Evolutionary conservation across 352 stramenopile species (phyloP).

Genomic region (Phytophthora rubi): DNA sequence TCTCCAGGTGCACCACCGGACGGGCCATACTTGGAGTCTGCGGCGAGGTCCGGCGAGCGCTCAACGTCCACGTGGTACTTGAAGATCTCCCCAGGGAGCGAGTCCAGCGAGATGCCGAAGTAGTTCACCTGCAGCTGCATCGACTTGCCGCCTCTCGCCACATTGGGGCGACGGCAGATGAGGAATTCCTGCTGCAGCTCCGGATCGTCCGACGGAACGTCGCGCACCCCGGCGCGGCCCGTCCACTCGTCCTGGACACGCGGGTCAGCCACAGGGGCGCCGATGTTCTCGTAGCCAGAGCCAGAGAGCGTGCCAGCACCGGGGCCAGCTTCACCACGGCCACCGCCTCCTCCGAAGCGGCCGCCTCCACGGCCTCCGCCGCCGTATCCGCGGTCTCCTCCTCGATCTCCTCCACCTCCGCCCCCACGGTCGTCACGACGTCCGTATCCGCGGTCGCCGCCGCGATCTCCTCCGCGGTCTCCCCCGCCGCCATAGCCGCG

Average conservation of each 20-base stretch:
- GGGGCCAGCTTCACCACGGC: conserved; percentile 40
- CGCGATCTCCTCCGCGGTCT: conserved; percentile 24
- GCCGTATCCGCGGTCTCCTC: conserved; percentile 31
- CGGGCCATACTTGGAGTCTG: conserved; percentile 61
- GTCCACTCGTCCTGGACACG: conserved; percentile 60
- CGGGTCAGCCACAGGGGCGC: conserved; percentile 54
- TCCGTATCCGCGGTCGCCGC: conserved; percentile 21
- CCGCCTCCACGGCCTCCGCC: conserved; percentile 39
- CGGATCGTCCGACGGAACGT: conserved; percentile 51
- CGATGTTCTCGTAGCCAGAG: conserved; percentile 62
- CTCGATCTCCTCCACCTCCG: conserved; percentile 1
- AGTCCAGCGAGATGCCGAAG: conserved; percentile 64
- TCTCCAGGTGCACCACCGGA: conserved; percentile 23
- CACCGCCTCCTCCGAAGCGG: conserved; percentile 41
- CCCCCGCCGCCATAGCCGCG: conserved; percentile 18
- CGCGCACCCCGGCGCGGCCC: conserved; percentile 37
- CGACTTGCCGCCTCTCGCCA: conserved; percentile 39
- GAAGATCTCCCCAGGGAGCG: conserved; percentile 55
- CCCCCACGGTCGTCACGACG: conserved; percentile 14
- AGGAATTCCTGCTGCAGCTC: conserved; percentile 47
- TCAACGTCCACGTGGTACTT: conserved; percentile 80
- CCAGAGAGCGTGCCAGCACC: conserved; percentile 50
- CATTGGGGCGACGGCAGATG: conserved; percentile 56
- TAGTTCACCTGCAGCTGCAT: conserved; percentile 69
- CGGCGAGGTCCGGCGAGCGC: conserved; percentile 43